These are phyloP conservation scores for Trichoderma hamatum DNA, from an alignment of 2,329 filamentous ascomycete species.

Conservation along the genomic window DNA sequence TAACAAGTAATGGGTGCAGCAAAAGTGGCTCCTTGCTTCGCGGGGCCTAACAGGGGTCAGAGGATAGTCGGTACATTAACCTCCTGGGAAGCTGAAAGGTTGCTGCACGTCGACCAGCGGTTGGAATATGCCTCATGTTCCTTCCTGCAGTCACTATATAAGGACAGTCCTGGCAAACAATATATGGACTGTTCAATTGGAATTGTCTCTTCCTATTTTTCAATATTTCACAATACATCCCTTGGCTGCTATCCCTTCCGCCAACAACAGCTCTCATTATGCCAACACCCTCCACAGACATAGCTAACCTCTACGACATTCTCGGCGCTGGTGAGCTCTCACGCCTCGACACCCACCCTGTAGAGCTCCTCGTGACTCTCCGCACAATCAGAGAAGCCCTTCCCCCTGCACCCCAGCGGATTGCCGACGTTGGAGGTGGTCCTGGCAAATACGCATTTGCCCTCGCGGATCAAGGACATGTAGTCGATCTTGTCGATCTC, in stretches of 20 bases:
- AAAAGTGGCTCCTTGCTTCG: too few relatives aligned
- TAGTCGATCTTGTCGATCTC: not conserved
- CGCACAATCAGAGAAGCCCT: not conserved
- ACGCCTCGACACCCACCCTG: not conserved
- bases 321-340: not conserved
- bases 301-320: not conserved
- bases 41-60: too few relatives aligned
- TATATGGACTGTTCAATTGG: not conserved
- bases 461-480: not conserved
- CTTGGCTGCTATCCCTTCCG: not conserved
- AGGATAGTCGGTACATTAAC: too few relatives aligned
- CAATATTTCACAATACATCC: not conserved
- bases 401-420: not conserved
- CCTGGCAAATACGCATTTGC: conserved; percentile 6
- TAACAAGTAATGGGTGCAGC: too few relatives aligned
- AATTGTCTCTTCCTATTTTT: not conserved
- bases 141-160: not conserved
- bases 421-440: conserved; percentile 4
- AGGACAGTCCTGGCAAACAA: too few relatives aligned
- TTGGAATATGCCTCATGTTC: not conserved
- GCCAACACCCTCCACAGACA: not conserved
- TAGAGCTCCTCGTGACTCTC: not conserved
- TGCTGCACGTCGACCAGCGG: not conserved
- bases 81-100: not conserved
- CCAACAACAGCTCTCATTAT: not conserved